Conservation (phyloP, 345 rosid genomes). For the Eucalyptus victrix region DNA sequence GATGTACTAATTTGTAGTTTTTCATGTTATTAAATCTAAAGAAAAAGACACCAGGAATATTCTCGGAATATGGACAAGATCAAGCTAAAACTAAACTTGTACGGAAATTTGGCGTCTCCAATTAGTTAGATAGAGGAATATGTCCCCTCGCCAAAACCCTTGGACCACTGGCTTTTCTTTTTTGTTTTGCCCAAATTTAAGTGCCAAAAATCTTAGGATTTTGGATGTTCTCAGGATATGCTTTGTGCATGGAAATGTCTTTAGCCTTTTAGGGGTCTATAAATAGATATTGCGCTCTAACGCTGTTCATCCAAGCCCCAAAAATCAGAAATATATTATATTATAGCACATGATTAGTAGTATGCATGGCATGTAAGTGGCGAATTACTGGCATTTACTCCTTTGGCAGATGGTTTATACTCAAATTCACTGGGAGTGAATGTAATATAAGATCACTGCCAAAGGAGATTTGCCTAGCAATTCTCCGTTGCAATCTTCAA, state of each 20-base stretch:
- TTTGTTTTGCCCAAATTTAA: not conserved
- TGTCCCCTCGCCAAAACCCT: not conserved
- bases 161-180: not conserved
- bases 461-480: constrained; percentile 40
- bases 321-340: not conserved
- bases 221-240: not conserved
- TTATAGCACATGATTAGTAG: not conserved
- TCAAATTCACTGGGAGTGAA: not conserved
- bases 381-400: constrained; percentile 17
- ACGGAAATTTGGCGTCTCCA: not conserved
- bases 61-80: not conserved
- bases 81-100: not conserved
- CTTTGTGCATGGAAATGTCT: not conserved
- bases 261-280: not conserved
- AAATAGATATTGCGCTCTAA: not conserved
- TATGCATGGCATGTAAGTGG: not conserved
- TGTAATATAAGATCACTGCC: constrained; percentile 14
- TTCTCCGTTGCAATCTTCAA: constrained; percentile 1
- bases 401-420: constrained; percentile 8
- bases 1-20: too few species aligned
- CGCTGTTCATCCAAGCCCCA: not conserved
- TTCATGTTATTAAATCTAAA: not conserved
- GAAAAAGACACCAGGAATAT: not conserved
- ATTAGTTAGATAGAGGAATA: not conserved
- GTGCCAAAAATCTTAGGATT: not conserved